A percentile compares a stretch with the other conserved stretches of the same genome.
These are phyloP conservation scores for Babesia sp. DNA, from an alignment of 169 alveolate species.

Conservation along the genomic window DNA sequence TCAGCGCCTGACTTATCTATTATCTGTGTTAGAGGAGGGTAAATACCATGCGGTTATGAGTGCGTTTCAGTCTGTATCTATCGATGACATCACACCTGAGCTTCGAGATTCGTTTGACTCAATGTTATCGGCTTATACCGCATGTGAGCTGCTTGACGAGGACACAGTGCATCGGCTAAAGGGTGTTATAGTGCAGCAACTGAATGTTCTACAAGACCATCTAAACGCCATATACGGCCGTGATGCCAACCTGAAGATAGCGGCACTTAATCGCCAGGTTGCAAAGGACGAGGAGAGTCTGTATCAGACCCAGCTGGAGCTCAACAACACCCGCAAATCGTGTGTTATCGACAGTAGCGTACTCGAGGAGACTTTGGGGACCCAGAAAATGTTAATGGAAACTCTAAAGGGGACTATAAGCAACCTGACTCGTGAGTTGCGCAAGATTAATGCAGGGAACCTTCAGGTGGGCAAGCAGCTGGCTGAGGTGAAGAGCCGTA, in stretches of 20 bases:
- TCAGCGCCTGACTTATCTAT: slow-evolving; percentile 6
- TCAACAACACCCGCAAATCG: slow-evolving; percentile 14
- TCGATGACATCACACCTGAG: neutral
- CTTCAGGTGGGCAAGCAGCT: slow-evolving; percentile 8
- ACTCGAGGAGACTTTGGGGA: slow-evolving; percentile 33
- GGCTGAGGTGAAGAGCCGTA: neutral
- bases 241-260: slow-evolving; percentile 29
- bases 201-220: slow-evolving; percentile 5
- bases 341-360: neutral
- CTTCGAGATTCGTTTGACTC: neutral
- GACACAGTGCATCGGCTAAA: slow-evolving; percentile 7
- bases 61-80: neutral
- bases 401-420: slow-evolving; percentile 10
- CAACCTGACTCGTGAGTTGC: slow-evolving; percentile 15
- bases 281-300: slow-evolving; percentile 5
- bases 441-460: neutral
- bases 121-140: neutral
- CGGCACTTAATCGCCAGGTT: slow-evolving; percentile 24
- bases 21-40: slow-evolving; percentile 14
- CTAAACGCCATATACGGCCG: neutral
- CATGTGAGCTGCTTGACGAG: slow-evolving; percentile 1
- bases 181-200: neutral
- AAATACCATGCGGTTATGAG: neutral
- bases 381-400: slow-evolving; percentile 27
- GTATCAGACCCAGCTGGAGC: slow-evolving; percentile 24